Conservation (phyloP, 441 rosid species). For the Geranium incanum region DNA sequence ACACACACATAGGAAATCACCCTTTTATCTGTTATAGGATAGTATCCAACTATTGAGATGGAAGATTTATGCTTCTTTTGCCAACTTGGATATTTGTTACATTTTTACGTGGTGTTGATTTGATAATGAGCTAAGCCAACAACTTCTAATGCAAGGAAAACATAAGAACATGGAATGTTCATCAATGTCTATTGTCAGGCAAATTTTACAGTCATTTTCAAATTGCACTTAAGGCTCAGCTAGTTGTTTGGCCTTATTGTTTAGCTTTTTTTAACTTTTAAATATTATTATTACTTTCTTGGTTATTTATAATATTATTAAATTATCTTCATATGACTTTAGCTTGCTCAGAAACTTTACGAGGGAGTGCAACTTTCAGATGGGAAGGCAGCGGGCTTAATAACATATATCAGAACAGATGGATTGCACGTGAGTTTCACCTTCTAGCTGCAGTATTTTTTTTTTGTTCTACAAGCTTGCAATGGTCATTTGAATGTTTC, state of each 20-base stretch:
- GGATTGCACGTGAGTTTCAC: slow-evolving; percentile 77
- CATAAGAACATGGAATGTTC: neutral
- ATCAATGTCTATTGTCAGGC: neutral
- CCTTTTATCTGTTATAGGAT: neutral
- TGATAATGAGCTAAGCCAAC: neutral
- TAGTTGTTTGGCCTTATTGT: slow-evolving; percentile 5
- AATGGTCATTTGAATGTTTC: slow-evolving; percentile 5
- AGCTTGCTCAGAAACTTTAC: slow-evolving; percentile 94
- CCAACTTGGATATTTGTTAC: neutral
- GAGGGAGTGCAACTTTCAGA: slow-evolving; percentile 78
- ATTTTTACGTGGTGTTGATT: neutral
- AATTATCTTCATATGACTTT: slow-evolving; percentile 30
- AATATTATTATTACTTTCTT: neutral
- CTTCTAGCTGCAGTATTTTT: slow-evolving; percentile 14
- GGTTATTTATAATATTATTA: neutral
- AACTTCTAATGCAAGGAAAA: neutral
- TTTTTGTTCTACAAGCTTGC: neutral
- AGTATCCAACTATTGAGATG: neutral
- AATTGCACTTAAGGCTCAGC: neutral
- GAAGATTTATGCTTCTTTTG: neutral
- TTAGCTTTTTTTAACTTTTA: neutral
- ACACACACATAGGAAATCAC: neutral
- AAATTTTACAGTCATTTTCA: neutral
- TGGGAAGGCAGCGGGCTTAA: slow-evolving; percentile 72
- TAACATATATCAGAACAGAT: slow-evolving; percentile 94